phyloP scores from a whole-genome alignment of 495 filamentous ascomycete genomes.

The Astrothelium subdiscretum region DNA sequence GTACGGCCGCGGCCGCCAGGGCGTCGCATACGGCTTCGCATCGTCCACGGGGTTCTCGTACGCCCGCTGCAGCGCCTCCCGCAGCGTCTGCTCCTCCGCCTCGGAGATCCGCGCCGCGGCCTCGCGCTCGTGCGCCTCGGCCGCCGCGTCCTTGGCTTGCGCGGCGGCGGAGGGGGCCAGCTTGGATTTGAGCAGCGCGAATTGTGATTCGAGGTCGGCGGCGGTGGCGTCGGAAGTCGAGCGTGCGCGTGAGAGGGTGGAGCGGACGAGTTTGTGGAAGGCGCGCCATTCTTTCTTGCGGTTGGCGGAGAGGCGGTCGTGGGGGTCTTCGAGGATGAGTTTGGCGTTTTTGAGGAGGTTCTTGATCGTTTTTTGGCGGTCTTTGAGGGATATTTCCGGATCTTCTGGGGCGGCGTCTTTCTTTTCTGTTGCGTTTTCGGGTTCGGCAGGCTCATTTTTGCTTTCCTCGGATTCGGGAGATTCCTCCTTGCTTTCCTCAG shows the following conservation, averaged over 20 bases:
- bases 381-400: neutral
- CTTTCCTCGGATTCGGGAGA: slow-evolving; percentile 25
- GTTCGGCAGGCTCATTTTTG: slow-evolving; percentile 6
- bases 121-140: neutral
- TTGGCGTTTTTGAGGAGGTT: slow-evolving; percentile 44
- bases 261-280: slow-evolving; percentile 43
- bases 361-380: slow-evolving; percentile 33
- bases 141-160: slow-evolving; percentile 8
- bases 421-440: slow-evolving; percentile 5
- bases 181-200: slow-evolving; percentile 28
- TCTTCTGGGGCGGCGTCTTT: neutral
- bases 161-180: slow-evolving; percentile 8
- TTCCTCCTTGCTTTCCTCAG: slow-evolving; percentile 24
- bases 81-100: slow-evolving; percentile 1
- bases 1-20: slow-evolving; percentile 78
- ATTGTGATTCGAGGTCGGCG: slow-evolving; percentile 42
- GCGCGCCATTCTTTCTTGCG: slow-evolving; percentile 50
- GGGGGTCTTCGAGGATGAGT: slow-evolving; percentile 37
- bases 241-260: slow-evolving; percentile 40
- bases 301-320: slow-evolving; percentile 42
- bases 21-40: slow-evolving; percentile 76
- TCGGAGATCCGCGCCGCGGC: neutral
- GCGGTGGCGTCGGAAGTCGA: slow-evolving; percentile 28
- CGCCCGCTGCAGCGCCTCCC: slow-evolving; percentile 37
- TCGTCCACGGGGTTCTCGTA: slow-evolving; percentile 64